Evolutionary conservation across 2,329 filamentous ascomycete species (phyloP).

Genomic region (Furcasterigmium furcatum): DNA sequence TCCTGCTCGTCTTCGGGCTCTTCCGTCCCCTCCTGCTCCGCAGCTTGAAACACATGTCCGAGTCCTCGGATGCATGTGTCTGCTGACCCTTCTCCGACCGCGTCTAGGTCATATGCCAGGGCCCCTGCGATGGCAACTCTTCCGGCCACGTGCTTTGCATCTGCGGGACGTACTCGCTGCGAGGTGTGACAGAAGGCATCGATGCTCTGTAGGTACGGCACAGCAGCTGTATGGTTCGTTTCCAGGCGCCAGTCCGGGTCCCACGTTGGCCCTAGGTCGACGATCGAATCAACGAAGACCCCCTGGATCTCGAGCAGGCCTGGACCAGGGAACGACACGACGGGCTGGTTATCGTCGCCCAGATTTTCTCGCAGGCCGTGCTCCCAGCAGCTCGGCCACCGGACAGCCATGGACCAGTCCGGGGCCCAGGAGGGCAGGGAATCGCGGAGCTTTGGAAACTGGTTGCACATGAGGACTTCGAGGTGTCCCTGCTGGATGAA

Average conservation of each 20-base stretch:
- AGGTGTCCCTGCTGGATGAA: conserved; percentile 2
- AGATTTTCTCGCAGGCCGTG: background rate
- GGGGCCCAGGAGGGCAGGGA: background rate
- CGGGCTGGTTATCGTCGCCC: background rate
- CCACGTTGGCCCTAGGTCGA: conserved; percentile 1
- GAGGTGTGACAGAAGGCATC: background rate
- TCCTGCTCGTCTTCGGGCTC: no score
- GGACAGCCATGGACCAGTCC: conserved; percentile 1
- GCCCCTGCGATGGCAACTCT: no score
- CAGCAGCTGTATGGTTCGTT: conserved; percentile 1
- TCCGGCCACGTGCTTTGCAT: no score
- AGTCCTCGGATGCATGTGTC: no score
- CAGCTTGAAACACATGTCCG: no score
- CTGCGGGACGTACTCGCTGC: no score
- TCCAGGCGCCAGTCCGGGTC: conserved; percentile 2
- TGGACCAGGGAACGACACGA: background rate
- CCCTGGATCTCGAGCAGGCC: background rate
- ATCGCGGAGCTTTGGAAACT: background rate
- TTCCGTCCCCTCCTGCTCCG: no score
- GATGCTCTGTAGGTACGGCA: background rate
- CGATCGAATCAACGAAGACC: conserved; percentile 1
- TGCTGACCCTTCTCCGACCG: no score
- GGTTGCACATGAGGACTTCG: conserved; percentile 3
- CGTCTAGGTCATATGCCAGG: no score
- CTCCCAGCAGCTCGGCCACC: background rate